Percentiles rank a stretch among this genome's conserved stretches.
Evolutionary conservation across 305 asterid genomes (phyloP).

Genomic region (Euphrasia arctica): DNA sequence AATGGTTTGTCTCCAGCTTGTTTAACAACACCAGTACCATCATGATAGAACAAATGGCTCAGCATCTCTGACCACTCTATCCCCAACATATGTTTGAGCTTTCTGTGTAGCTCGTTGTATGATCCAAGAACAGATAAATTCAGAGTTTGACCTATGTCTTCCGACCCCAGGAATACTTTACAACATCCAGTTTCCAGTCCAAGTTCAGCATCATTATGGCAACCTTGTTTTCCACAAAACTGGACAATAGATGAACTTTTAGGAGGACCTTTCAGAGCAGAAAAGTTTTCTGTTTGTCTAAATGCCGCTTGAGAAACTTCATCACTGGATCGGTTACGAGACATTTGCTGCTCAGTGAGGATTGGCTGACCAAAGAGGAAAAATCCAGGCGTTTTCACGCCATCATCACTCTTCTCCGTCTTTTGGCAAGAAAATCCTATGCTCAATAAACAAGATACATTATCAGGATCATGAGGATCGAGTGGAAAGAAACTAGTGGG

Average conservation of each 20-base stretch:
- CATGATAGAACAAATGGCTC: conserved; percentile 52
- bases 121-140: conserved; percentile 49
- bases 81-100: conserved; percentile 51
- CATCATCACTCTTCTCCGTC: conserved; percentile 22
- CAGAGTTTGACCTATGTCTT: conserved; percentile 64
- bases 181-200: conserved; percentile 26
- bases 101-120: conserved; percentile 56
- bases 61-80: conserved; percentile 43
- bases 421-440: background rate
- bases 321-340: conserved; percentile 10
- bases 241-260: conserved; percentile 39
- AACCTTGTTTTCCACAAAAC: conserved; percentile 29
- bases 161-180: conserved; percentile 71
- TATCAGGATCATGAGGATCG: conserved; percentile 6
- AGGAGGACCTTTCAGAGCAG: conserved; percentile 46
- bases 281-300: conserved; percentile 34
- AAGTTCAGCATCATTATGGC: background rate
- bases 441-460: background rate
- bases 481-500: conserved; percentile 40
- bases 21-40: conserved; percentile 38
- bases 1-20: conserved; percentile 59
- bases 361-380: conserved; percentile 72
- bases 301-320: conserved; percentile 37
- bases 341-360: conserved; percentile 67
- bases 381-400: conserved; percentile 33